Percentiles rank a stretch among this genome's conserved stretches.
Evolutionary conservation across 2,329 filamentous ascomycete species (phyloP).

Genomic region (Cryphonectria japonica): DNA sequence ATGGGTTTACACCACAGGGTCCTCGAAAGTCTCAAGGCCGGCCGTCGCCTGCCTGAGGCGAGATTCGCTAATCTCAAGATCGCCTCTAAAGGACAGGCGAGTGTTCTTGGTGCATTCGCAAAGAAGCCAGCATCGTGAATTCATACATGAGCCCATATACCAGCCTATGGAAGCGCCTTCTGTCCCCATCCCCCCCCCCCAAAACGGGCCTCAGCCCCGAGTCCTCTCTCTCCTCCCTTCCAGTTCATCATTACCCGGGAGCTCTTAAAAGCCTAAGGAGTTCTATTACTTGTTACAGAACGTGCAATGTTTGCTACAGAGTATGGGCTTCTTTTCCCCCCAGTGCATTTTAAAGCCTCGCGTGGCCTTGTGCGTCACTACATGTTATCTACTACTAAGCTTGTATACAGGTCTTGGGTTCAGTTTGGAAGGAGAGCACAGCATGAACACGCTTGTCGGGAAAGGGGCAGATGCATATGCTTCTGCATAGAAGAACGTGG

Average conservation of each 20-base stretch:
- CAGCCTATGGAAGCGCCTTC: not conserved
- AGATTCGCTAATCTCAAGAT: constrained; percentile 69
- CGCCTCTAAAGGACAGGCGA: constrained; percentile 64
- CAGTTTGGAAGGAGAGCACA: constrained; percentile 17
- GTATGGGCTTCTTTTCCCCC: no score
- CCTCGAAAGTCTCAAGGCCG: constrained; percentile 79
- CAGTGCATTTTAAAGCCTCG: constrained; percentile 5
- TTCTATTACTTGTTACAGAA: not conserved
- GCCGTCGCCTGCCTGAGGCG: constrained; percentile 74
- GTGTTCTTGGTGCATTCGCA: constrained; percentile 56
- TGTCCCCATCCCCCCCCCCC: not conserved
- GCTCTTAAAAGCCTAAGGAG: not conserved
- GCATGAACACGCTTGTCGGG: constrained; percentile 26
- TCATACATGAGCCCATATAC: not conserved
- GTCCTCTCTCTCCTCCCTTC: not conserved
- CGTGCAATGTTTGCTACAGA: constrained; percentile 24
- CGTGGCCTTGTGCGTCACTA: constrained; percentile 17
- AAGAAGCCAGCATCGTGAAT: constrained; percentile 27
- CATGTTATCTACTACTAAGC: constrained; percentile 10
- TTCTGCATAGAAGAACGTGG: constrained; percentile 19
- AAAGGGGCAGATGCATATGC: constrained; percentile 22
- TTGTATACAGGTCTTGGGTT: not conserved
- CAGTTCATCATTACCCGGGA: not conserved
- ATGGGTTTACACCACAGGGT: constrained; percentile 55
- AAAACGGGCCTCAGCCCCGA: no score